phyloP scores from a whole-genome alignment of 768 basidiomycete genomes.

The Tulasnella sp. region DNA sequence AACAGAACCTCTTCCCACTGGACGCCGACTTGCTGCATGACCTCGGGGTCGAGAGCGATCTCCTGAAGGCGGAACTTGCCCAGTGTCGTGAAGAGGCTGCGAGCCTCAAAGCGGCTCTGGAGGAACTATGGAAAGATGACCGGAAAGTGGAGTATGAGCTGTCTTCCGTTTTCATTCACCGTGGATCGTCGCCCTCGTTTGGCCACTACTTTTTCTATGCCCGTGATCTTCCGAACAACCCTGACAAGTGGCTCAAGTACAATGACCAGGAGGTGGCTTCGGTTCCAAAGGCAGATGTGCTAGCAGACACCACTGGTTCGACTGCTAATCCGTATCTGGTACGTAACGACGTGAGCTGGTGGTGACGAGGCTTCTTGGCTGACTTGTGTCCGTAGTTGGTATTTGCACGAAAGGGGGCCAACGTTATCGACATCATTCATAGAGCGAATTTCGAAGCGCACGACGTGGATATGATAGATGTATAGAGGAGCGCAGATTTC shows the following conservation, averaged over 20 bases:
- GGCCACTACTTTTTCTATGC: constrained; percentile 98
- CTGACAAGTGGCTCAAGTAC: constrained; percentile 91
- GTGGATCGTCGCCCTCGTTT: constrained; percentile 76
- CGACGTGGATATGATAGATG: constrained; percentile 8
- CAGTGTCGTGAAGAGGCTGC: constrained; percentile 43
- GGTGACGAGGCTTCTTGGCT: background rate
- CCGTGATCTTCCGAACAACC: constrained; percentile 67
- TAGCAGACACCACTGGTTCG: constrained; percentile 82
- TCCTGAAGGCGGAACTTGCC: constrained; percentile 51
- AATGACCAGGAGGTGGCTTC: constrained; percentile 83
- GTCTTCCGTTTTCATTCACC: constrained; percentile 87
- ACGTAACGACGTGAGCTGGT: constrained; percentile 29
- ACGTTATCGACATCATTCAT: constrained; percentile 59
- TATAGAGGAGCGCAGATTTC: background rate
- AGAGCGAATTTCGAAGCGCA: constrained; percentile 10
- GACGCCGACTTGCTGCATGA: constrained; percentile 45
- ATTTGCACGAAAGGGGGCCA: constrained; percentile 68
- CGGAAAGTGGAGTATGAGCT: constrained; percentile 72
- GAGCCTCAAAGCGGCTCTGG: constrained; percentile 58
- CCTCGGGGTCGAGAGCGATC: constrained; percentile 47
- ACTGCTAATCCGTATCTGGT: constrained; percentile 89
- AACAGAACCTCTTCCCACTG: constrained; percentile 38
- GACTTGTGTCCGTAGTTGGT: constrained; percentile 49
- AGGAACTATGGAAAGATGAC: constrained; percentile 65
- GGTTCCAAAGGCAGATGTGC: constrained; percentile 71